Conservation (phyloP, 768 basidiomycete genomes). For the Pleurotus tuoliensis region DNA sequence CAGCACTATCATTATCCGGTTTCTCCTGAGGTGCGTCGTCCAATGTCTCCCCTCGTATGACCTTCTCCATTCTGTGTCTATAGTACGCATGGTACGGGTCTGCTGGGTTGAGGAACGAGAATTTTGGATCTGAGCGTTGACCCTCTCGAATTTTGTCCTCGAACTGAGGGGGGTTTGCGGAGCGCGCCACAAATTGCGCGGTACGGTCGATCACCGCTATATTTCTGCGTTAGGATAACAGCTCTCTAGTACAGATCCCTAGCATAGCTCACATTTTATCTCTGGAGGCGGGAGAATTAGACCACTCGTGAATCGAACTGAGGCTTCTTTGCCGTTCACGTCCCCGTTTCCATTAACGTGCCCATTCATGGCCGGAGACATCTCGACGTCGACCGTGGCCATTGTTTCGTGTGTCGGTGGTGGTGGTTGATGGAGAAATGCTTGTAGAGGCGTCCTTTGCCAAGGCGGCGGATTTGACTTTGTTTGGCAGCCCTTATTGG, state of each 20-base stretch:
- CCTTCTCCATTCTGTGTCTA: constrained; percentile 83
- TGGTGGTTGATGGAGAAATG: no score
- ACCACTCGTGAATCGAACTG: constrained; percentile 67
- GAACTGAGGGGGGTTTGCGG: constrained; percentile 89
- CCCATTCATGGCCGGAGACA: constrained; percentile 31
- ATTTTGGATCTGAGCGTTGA: constrained; percentile 95
- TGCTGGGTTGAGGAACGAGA: constrained; percentile 94
- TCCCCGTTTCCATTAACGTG: constrained; percentile 37
- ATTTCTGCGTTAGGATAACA: constrained; percentile 8
- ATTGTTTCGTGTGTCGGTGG: no score
- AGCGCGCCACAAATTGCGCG: constrained; percentile 85
- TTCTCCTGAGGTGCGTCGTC: constrained; percentile 54
- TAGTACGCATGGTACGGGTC: constrained; percentile 99
- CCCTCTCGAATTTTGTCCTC: constrained; percentile 97
- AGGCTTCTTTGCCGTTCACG: constrained; percentile 30
- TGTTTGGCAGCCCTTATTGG: neutral
- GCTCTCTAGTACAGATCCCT: constrained; percentile 8
- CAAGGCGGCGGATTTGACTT: neutral
- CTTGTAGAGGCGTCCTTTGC: no score
- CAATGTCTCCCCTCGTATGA: constrained; percentile 67
- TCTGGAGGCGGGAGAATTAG: constrained; percentile 96
- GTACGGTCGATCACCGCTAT: constrained; percentile 94
- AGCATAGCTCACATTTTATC: constrained; percentile 76
- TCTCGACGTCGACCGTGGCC: no score
- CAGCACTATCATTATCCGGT: constrained; percentile 35